Percentiles rank a stretch among this genome's conserved stretches.
phyloP scores from a whole-genome alignment of 2,329 filamentous ascomycete genomes.

The Fusarium sp. region DNA sequence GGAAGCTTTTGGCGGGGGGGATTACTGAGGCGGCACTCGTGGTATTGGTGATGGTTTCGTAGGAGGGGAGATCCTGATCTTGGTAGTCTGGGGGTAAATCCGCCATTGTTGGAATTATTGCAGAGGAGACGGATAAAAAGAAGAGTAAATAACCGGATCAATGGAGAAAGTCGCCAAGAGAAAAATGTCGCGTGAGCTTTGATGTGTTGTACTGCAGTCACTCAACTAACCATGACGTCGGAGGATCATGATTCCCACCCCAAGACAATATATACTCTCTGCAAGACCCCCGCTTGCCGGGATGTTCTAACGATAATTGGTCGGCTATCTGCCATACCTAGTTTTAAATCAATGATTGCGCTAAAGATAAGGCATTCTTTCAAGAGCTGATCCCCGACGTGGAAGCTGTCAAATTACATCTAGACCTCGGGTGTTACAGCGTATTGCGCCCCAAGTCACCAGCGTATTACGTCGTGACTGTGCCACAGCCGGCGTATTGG shows the following conservation, averaged over 20 bases:
- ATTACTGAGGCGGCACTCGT: slow-evolving; percentile 5
- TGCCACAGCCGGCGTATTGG: not conserved
- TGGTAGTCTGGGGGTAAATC: slow-evolving; percentile 21
- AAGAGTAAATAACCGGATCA: not conserved
- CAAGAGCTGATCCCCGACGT: not conserved
- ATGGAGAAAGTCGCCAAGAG: not conserved
- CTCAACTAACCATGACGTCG: slow-evolving; percentile 34
- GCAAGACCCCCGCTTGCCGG: not conserved
- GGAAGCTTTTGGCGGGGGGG: slow-evolving; percentile 16
- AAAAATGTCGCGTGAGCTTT: slow-evolving; percentile 24
- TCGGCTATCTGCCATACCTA: not conserved
- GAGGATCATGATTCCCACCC: slow-evolving; percentile 2
- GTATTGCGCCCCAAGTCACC: not conserved
- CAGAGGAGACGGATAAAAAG: not conserved
- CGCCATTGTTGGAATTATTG: slow-evolving; percentile 12
- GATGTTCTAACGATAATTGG: not conserved
- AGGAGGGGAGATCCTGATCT: slow-evolving; percentile 39
- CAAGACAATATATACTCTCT: not conserved
- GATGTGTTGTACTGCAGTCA: not conserved
- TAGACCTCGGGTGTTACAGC: not conserved
- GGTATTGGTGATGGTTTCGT: slow-evolving; percentile 29
- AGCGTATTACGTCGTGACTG: not conserved
- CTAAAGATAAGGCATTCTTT: not conserved
- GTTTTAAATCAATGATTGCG: not conserved
- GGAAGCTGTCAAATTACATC: not conserved